Conservation (phyloP, 2,329 filamentous ascomycete species). For the Biscogniauxia marginata region DNA sequence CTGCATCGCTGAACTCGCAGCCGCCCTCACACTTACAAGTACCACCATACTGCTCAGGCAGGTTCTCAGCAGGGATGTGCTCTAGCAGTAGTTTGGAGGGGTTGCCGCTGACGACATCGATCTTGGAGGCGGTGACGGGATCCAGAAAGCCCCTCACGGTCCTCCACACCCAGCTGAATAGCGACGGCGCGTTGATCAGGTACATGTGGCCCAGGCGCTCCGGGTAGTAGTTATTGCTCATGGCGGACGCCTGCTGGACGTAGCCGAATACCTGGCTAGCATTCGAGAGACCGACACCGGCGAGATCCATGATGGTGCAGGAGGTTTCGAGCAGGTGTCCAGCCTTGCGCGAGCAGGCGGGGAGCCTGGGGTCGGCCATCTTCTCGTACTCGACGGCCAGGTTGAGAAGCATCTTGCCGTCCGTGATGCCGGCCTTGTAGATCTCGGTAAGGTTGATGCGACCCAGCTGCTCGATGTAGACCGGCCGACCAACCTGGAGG, state of each 20-base stretch:
- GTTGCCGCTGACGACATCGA: conserved; percentile 77
- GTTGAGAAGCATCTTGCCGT: conserved; percentile 94
- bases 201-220: conserved; percentile 95
- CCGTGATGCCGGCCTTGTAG: conserved; percentile 81
- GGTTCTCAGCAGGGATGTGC: conserved; percentile 86
- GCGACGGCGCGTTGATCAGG: conserved; percentile 97
- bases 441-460: conserved; percentile 87
- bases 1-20: conserved; percentile 82
- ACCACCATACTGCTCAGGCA: conserved; percentile 84
- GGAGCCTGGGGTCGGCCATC: conserved; percentile 86
- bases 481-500: conserved; percentile 81
- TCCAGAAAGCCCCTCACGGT: conserved; percentile 93
- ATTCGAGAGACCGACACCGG: conserved; percentile 83
- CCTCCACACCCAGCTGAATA: conserved; percentile 81
- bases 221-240: conserved; percentile 99
- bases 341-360: conserved; percentile 90
- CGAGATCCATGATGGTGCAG: conserved; percentile 98
- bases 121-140: conserved; percentile 95
- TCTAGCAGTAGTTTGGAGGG: conserved; percentile 83
- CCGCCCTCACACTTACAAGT: conserved; percentile 78
- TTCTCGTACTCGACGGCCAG: conserved; percentile 98
- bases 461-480: conserved; percentile 96
- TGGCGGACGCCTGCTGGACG: conserved; percentile 77
- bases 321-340: conserved; percentile 92
- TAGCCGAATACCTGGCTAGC: conserved; percentile 84